Evolutionary conservation across 1,284 basidiomycete species (phyloP).

Genomic region (Hemileia vastatrix): DNA sequence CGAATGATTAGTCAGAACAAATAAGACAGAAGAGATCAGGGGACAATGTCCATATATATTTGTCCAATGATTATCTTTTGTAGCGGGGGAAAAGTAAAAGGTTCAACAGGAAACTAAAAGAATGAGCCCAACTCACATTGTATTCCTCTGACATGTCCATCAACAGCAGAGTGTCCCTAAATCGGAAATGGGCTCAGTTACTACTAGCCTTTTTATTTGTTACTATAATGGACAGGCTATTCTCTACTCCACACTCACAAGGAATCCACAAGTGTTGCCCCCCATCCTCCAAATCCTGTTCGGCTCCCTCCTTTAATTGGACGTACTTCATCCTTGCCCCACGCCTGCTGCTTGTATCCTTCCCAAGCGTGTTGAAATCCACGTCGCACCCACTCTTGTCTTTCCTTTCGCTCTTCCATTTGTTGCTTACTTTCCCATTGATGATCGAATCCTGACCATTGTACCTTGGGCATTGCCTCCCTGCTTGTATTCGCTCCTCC

Average conservation of each 20-base stretch:
- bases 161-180: constrained; percentile 23
- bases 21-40: not conserved
- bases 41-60: not conserved
- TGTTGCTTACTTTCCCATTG: not conserved
- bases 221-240: no score
- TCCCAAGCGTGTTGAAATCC: constrained; percentile 18
- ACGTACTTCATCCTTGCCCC: constrained; percentile 17
- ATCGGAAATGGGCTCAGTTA: no score
- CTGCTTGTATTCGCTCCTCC: no score
- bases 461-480: constrained; percentile 5
- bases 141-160: constrained; percentile 24
- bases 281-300: constrained; percentile 5
- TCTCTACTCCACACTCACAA: constrained; percentile 12
- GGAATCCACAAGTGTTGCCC: constrained; percentile 13
- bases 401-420: not conserved
- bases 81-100: not conserved
- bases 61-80: no score
- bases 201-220: no score
- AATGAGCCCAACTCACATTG: constrained; percentile 18
- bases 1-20: not conserved
- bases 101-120: not conserved
- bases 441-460: constrained; percentile 12
- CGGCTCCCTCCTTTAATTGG: not conserved
- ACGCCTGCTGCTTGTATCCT: constrained; percentile 18
- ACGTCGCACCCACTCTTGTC: constrained; percentile 11